These are phyloP conservation scores for Nemania diffusa DNA, from an alignment of 2,329 filamentous ascomycete species.

Conservation along the genomic window DNA sequence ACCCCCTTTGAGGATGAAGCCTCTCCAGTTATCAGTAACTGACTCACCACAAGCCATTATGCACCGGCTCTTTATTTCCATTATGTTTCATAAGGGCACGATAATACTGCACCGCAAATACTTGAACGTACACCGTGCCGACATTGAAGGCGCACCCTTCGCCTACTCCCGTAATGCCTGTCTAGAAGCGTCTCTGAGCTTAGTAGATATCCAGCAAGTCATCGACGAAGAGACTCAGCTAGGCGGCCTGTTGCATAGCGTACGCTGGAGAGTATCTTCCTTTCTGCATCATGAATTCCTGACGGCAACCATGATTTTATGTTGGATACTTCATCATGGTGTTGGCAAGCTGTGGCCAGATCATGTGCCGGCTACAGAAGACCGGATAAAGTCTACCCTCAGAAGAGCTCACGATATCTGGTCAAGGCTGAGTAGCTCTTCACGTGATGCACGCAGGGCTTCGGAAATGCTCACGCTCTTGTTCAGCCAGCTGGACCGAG, in stretches of 20 bases:
- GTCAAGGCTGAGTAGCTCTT: conserved; percentile 16
- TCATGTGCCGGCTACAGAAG: background rate
- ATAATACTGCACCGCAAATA: conserved; percentile 24
- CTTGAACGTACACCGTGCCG: conserved; percentile 8
- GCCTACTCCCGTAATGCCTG: conserved; percentile 24
- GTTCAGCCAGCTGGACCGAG: conserved; percentile 6
- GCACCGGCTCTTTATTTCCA: conserved; percentile 26
- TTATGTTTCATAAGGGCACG: conserved; percentile 23
- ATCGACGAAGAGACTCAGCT: conserved; percentile 19
- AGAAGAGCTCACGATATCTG: conserved; percentile 17
- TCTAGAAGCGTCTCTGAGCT: conserved; percentile 17
- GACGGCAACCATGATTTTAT: conserved; percentile 23
- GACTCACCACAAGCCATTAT: conserved; percentile 23
- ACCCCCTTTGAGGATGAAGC: conserved; percentile 10
- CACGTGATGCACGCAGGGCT: conserved; percentile 23
- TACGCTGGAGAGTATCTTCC: conserved; percentile 24
- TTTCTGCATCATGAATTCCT: conserved; percentile 21
- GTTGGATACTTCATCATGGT: conserved; percentile 19
- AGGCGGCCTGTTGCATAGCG: conserved; percentile 14
- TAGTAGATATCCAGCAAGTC: conserved; percentile 25
- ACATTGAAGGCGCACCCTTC: background rate
- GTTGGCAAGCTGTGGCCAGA: conserved; percentile 20
- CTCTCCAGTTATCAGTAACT: conserved; percentile 14
- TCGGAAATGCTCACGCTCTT: conserved; percentile 13
- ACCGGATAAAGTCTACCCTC: conserved; percentile 8